Evolutionary conservation across 179 eudicot genomes (phyloP).

Genomic region (Beta corolliflora): DNA sequence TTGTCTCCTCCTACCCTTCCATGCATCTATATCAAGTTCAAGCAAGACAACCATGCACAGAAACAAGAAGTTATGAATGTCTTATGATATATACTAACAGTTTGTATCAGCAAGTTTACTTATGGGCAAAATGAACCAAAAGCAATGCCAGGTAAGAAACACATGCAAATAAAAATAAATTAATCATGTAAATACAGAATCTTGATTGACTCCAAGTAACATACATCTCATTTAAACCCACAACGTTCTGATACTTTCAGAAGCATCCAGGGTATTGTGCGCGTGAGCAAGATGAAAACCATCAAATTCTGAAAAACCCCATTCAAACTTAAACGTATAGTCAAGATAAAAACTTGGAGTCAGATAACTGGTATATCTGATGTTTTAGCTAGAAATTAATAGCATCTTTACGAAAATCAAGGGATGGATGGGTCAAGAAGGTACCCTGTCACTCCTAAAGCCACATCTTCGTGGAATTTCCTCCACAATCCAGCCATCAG

Average conservation of each 20-base stretch:
- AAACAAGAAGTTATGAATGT: neutral
- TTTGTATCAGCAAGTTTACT: neutral
- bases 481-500: slow-evolving; percentile 57
- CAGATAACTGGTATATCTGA: neutral
- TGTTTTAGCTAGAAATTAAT: neutral
- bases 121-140: slow-evolving; percentile 4
- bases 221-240: neutral
- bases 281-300: neutral
- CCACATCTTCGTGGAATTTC: slow-evolving; percentile 46
- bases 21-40: neutral
- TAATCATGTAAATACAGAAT: neutral
- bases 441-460: slow-evolving; percentile 53
- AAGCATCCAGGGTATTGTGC: neutral
- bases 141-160: neutral
- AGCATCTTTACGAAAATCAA: slow-evolving; percentile 1
- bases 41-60: neutral
- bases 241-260: neutral
- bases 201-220: neutral
- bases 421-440: slow-evolving; percentile 13
- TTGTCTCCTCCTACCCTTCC: neutral
- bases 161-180: neutral
- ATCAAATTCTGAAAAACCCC: neutral
- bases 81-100: neutral
- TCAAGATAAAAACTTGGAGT: neutral
- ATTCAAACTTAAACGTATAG: neutral